phyloP scores from a whole-genome alignment of 192 early-diverging fungal species.

The Podila epigama region DNA sequence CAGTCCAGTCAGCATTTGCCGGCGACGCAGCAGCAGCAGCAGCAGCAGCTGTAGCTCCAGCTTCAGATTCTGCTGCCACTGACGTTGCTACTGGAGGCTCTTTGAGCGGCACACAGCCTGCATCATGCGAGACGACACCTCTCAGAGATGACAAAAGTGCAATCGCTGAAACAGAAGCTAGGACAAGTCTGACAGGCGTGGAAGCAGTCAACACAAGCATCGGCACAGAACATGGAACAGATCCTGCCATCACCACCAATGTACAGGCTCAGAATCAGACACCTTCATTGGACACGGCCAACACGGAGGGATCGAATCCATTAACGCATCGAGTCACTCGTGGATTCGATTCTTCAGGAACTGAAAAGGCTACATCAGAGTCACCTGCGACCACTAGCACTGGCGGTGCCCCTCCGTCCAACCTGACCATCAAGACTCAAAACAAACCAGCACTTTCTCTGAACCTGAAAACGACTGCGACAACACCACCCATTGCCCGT shows the following conservation, averaged over 20 bases:
- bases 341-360: neutral
- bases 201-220: constrained; percentile 23
- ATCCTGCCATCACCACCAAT: neutral
- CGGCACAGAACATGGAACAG: neutral
- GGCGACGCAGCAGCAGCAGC: too few relatives aligned
- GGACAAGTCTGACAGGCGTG: too few relatives aligned
- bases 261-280: neutral
- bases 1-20: too few relatives aligned
- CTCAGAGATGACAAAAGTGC: too few relatives aligned
- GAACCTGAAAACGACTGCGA: neutral
- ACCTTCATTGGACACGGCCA: constrained; percentile 10
- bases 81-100: too few relatives aligned
- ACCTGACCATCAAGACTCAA: constrained; percentile 24
- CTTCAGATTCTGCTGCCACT: too few relatives aligned
- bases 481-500: constrained; percentile 25
- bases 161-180: too few relatives aligned
- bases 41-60: too few relatives aligned
- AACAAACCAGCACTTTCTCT: neutral
- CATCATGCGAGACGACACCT: too few relatives aligned
- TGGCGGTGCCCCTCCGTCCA: neutral
- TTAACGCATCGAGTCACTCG: too few relatives aligned
- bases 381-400: neutral
- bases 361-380: neutral
- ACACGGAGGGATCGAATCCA: too few relatives aligned
- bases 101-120: too few relatives aligned